A percentile compares a stretch with the other conserved stretches of the same genome.
Evolutionary conservation across 108 stramenopile species (phyloP).

Genomic region (Mediolabrus comicus): DNA sequence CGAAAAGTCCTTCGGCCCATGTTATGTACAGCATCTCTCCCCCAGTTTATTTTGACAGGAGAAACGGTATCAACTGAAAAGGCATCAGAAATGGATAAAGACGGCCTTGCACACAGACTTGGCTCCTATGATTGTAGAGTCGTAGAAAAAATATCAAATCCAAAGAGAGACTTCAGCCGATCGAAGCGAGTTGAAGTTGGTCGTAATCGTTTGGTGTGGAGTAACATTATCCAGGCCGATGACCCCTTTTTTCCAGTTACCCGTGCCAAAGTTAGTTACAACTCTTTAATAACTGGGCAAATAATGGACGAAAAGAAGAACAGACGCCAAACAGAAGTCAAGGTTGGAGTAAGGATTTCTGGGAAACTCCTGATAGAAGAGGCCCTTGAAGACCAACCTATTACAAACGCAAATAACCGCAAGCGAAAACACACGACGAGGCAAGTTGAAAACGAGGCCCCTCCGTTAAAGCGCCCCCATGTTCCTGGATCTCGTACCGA

Average conservation of each 20-base stretch:
- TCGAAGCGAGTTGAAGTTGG: conserved; percentile 48
- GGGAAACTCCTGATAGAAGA: conserved; percentile 50
- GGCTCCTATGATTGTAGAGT: conserved; percentile 71
- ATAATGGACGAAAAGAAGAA: conserved; percentile 48
- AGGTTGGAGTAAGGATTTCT: conserved; percentile 60
- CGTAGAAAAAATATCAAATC: conserved; percentile 21
- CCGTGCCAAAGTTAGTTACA: conserved; percentile 43
- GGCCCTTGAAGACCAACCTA: conserved; percentile 22
- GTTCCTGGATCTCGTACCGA: conserved; percentile 25
- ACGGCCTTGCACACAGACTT: conserved; percentile 45
- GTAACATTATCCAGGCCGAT: conserved; percentile 35
- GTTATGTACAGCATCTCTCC: conserved; percentile 30
- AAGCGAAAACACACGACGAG: conserved; percentile 42
- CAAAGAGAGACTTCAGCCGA: conserved; percentile 22
- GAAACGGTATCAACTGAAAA: conserved; percentile 28
- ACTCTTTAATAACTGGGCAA: conserved; percentile 60
- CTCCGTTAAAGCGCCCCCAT: background rate
- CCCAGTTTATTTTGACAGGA: conserved; percentile 31
- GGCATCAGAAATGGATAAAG: conserved; percentile 34
- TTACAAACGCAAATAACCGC: conserved; percentile 1
- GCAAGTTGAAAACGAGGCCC: conserved; percentile 24
- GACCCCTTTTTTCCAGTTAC: conserved; percentile 29
- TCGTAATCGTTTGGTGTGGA: conserved; percentile 72
- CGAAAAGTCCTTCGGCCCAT: conserved; percentile 38
- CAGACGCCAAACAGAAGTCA: conserved; percentile 61